Conservation (phyloP, 129 eudicot genomes). For the Logfia minima region DNA sequence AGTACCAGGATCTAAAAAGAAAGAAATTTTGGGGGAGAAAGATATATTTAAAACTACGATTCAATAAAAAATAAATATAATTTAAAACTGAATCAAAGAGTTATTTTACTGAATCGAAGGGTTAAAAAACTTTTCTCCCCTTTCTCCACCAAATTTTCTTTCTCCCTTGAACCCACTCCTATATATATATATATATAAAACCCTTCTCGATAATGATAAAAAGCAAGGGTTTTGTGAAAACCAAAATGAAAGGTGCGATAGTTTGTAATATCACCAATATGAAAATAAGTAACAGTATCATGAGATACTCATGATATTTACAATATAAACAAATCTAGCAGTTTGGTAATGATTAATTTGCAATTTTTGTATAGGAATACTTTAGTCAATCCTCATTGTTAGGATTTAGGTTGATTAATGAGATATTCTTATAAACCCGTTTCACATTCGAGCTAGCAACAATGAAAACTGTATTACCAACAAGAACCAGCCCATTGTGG, state of each 20-base stretch:
- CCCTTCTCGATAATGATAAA: conserved; percentile 2
- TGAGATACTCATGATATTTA: neutral
- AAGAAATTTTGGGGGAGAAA: too few species aligned
- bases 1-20: too few species aligned
- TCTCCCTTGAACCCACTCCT: too few species aligned
- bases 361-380: neutral
- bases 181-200: neutral
- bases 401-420: conserved; percentile 12
- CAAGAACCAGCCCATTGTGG: conserved; percentile 99
- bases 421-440: neutral
- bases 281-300: neutral
- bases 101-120: too few species aligned
- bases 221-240: neutral
- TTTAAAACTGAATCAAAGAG: too few species aligned
- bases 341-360: neutral
- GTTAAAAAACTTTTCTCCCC: too few species aligned
- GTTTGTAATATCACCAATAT: neutral
- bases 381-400: conserved; percentile 13
- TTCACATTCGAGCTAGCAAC: conserved; percentile 13
- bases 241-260: neutral
- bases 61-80: too few species aligned
- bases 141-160: too few species aligned
- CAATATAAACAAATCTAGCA: neutral
- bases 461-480: conserved; percentile 49
- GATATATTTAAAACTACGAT: too few species aligned